Evolutionary conservation across 352 stramenopile species (phyloP).

Genomic region (Pythium plurisporium): DNA sequence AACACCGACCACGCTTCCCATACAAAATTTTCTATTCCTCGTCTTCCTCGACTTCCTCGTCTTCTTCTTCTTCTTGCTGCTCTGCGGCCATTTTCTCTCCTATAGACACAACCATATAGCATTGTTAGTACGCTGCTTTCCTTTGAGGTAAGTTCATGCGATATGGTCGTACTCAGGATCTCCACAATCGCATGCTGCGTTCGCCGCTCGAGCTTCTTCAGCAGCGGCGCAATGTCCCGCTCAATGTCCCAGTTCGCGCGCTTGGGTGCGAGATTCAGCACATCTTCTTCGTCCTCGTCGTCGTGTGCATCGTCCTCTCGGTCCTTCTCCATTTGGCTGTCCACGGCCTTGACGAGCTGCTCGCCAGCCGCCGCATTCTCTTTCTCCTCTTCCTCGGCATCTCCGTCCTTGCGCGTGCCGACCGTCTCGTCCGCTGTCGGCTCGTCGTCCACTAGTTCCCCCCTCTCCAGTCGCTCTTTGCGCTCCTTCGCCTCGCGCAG

Average conservation of each 20-base stretch:
- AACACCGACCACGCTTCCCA: not conserved
- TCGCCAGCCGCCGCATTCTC: slow-evolving; percentile 16
- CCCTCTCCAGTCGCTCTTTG: slow-evolving; percentile 51
- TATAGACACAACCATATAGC: slow-evolving; percentile 17
- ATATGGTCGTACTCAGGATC: slow-evolving; percentile 55
- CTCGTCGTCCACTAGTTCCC: slow-evolving; percentile 22
- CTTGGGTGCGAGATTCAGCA: slow-evolving; percentile 75
- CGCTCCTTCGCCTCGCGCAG: slow-evolving; percentile 78
- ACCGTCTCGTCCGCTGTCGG: slow-evolving; percentile 3
- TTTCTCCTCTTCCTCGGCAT: slow-evolving; percentile 18
- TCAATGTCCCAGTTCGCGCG: slow-evolving; percentile 87
- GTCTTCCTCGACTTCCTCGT: slow-evolving; percentile 50
- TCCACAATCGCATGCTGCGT: slow-evolving; percentile 85
- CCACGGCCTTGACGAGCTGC: slow-evolving; percentile 12
- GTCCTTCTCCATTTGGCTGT: slow-evolving; percentile 18
- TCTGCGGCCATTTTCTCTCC: slow-evolving; percentile 80
- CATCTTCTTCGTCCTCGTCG: slow-evolving; percentile 50
- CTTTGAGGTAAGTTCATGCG: too few species aligned
- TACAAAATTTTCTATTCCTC: slow-evolving; percentile 19
- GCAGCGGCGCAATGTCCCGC: slow-evolving; percentile 79
- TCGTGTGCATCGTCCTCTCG: slow-evolving; percentile 20
- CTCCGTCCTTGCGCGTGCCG: not conserved
- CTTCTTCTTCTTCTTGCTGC: slow-evolving; percentile 50
- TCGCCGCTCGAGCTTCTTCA: slow-evolving; percentile 82
- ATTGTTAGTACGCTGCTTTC: not conserved